phyloP scores from a whole-genome alignment of 1,139 yeast species.

The Zygosaccharomyces pseudobailii region DNA sequence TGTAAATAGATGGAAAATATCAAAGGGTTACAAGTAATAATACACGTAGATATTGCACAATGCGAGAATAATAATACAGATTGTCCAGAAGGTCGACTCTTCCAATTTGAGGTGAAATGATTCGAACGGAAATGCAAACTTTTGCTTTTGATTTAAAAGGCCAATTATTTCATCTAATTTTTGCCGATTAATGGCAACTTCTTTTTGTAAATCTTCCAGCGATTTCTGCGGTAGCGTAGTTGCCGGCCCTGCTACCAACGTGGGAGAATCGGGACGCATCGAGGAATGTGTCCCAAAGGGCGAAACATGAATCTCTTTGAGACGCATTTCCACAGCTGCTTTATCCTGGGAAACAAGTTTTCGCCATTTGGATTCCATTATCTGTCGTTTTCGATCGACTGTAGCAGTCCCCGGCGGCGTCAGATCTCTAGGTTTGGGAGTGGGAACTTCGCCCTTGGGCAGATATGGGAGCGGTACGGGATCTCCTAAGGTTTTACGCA shows the following conservation, averaged over 20 bases:
- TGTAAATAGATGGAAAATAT: conserved; percentile 8
- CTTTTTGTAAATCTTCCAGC: conserved; percentile 12
- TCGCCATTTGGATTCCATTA: conserved; percentile 24
- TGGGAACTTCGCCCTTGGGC: conserved; percentile 4
- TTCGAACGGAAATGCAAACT: not conserved
- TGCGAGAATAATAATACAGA: conserved; percentile 30
- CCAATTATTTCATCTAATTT: conserved; percentile 23
- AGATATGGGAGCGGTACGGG: conserved; percentile 38
- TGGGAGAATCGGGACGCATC: conserved; percentile 1
- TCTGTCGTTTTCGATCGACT: conserved; percentile 14
- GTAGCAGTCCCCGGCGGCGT: not conserved
- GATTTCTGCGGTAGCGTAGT: not conserved
- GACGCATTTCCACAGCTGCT: conserved; percentile 6
- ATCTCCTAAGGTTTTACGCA: conserved; percentile 32
- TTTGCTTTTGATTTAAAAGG: conserved; percentile 10
- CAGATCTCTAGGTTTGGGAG: not conserved
- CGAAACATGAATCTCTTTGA: conserved; percentile 6
- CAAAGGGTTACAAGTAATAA: conserved; percentile 14
- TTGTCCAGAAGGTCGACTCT: conserved; percentile 24
- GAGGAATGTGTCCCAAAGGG: not conserved
- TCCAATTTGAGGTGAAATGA: not conserved
- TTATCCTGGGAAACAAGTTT: conserved; percentile 19
- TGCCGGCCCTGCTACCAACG: conserved; percentile 1
- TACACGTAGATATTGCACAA: conserved; percentile 28
- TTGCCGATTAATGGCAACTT: conserved; percentile 17